A percentile compares a stretch with the other conserved stretches of the same genome.
These are phyloP conservation scores for thale cress (Arabidopsis thaliana) DNA, from an alignment of 345 rosid genomes.

Conservation along the genomic window DNA sequence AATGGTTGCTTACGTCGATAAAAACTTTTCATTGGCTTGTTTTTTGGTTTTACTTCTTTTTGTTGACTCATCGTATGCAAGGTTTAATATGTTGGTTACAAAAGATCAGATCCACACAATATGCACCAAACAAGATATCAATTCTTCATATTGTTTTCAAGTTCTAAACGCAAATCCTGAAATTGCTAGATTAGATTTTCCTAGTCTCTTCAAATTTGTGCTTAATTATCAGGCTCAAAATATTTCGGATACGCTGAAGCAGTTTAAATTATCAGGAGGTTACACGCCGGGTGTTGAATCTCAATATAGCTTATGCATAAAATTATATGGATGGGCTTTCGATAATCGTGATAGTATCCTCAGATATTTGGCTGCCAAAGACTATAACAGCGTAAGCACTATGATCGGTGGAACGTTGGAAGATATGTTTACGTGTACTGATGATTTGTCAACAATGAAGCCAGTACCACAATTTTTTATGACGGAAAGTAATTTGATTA, in stretches of 20 bases:
- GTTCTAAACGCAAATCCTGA: neutral
- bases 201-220: neutral
- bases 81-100: neutral
- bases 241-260: neutral
- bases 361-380: neutral
- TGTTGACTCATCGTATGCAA: constrained; percentile 1
- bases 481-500: neutral
- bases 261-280: neutral
- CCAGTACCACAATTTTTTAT: neutral
- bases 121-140: neutral
- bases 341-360: neutral
- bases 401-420: neutral
- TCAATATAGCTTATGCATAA: neutral
- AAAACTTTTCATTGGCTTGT: neutral
- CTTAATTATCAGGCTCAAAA: neutral
- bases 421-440: neutral
- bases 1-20: neutral
- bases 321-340: neutral
- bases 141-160: neutral
- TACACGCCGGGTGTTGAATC: neutral
- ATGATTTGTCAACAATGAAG: neutral
- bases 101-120: neutral
- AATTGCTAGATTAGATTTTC: neutral
- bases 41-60: neutral
- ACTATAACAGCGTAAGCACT: neutral